Base-by-base conservation (phyloP, 108 stramenopile species). In the Poteriospumella lacustris region DNA sequence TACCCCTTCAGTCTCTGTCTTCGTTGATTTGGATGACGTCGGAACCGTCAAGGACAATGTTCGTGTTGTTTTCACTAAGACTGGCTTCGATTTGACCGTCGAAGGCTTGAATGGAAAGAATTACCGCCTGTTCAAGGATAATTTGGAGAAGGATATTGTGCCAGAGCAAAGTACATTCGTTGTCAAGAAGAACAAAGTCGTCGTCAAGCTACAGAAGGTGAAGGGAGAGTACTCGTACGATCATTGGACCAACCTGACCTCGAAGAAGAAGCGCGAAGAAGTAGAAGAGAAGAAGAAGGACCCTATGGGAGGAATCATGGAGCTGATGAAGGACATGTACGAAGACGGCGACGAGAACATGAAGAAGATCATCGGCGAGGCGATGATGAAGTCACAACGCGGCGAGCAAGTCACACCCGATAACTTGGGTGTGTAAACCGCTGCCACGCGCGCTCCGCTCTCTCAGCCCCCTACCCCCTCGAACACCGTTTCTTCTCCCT, bases 271-370 rank as follows among this genome's bases (percentile, higher is more conserved):
- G 80, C 85, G 85, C 68, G 58, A 68, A 0, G 75, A 82, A 41
- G 87, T 80, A 39, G 70, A 44, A 2, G 41, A 76, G 0, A 56
- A 83, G 68, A 80, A 82, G 42, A 75, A 73, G 19, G 87, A 96
- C 82, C 93, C 93, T 0, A 26, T 78, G 3, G 85, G 89, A 12
- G 85, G 89, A 24, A 90, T 95, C 77, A 97, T 95, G 91, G 92
- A 93, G 58, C 76, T 97, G 90, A 97, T 97, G 96, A 95, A 95
- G 82, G 90, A 97, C 58, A 93, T 97, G 94, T 97, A 97, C 79
- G 93, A 96, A 24, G 82, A 80, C 44, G 96, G 96, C 0, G 96
- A 97, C 87, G 96, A 95, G 64, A 92, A 92, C 58, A 97, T 94
- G 90, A 86, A 87, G 81, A 91, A 94, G 82, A 87, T 95, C 73